Evolutionary conservation across 208 protist genomes (phyloP).

Genomic region (Acanthamoeba healyi): DNA sequence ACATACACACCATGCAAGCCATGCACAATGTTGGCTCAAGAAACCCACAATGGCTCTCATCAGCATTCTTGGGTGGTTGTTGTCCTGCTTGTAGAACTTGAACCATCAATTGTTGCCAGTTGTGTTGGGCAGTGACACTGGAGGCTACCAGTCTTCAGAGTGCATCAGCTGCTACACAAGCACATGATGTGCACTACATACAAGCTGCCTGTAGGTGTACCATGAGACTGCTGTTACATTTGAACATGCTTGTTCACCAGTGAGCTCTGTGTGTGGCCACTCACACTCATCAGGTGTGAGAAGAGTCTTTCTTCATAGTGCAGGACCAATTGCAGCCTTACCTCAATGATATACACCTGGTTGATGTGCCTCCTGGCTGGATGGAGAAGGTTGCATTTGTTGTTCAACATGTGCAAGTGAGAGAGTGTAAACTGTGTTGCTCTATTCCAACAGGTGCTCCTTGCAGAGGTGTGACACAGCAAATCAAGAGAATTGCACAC

Average conservation of each 20-base stretch:
- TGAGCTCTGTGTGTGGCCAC: background rate
- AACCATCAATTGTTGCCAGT: constrained; percentile 56
- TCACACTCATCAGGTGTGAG: background rate
- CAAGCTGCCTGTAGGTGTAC: background rate
- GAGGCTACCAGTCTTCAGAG: background rate
- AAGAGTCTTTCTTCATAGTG: no score
- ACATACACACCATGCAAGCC: background rate
- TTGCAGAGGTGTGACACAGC: no score
- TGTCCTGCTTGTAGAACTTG: constrained; percentile 73
- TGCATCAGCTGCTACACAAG: no score
- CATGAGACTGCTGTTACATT: background rate
- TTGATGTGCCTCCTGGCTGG: no score
- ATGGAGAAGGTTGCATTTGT: no score
- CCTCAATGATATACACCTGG: constrained; percentile 66
- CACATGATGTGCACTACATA: background rate
- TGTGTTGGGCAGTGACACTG: background rate
- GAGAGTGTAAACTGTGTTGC: no score
- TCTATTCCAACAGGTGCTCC: no score
- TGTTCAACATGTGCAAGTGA: no score
- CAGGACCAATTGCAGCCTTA: background rate
- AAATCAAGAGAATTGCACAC: no score
- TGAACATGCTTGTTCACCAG: background rate
- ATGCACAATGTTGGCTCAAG: no score
- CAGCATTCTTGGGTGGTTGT: background rate
- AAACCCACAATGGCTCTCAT: background rate